Base-by-base conservation (phyloP, 2,329 filamentous ascomycete species). In the Fusarium sacchari region DNA sequence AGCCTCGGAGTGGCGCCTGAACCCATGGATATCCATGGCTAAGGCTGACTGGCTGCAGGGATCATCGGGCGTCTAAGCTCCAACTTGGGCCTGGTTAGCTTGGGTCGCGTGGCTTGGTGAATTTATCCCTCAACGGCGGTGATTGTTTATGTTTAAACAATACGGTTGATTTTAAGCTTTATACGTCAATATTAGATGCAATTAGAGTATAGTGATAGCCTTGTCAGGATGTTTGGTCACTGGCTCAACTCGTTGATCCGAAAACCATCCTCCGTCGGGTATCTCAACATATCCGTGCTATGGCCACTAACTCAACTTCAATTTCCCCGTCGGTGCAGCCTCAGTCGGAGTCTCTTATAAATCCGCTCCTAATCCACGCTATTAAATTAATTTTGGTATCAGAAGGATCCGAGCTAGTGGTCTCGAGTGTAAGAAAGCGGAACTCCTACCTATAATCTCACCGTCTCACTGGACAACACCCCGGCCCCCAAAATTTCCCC, bases 391-490 rank as follows among this genome's bases (percentile, higher is more conserved):
- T 63, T 56, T 55, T 69, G 42, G 37, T 39, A 64, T 28, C 60
- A 26, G 49, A 50, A 69, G 64, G 66, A 69, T 69, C 22, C 18
- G 12, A 69, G 42, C 66, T 69, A 69, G 49, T 5, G 36, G 39
- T 42, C 22, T 20, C 47, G 40, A n/a, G 30, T 34, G 42, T 44
- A 37, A 60, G 49, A 40, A 60, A 60, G 69, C 55, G 69, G 69
- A 42, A 10, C 69, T 43, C 18, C 18, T 49, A 6, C 15, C 13
- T 26, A 11, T 28, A 14, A 42, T 44, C 42, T 39, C 32, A 42
- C 9, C 9, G 12, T 62, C n/a, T 71, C 28, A 73, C 60, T 73
- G 70, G 70, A 34, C 47, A 22, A 55, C 14, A 52, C 26, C 39
- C 56, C n/a, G 24, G 32, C 55, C 68, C 34, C 52, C 40, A 68